Conservation (phyloP, 2,329 filamentous ascomycete genomes). For the Verticillium albo-atrum region DNA sequence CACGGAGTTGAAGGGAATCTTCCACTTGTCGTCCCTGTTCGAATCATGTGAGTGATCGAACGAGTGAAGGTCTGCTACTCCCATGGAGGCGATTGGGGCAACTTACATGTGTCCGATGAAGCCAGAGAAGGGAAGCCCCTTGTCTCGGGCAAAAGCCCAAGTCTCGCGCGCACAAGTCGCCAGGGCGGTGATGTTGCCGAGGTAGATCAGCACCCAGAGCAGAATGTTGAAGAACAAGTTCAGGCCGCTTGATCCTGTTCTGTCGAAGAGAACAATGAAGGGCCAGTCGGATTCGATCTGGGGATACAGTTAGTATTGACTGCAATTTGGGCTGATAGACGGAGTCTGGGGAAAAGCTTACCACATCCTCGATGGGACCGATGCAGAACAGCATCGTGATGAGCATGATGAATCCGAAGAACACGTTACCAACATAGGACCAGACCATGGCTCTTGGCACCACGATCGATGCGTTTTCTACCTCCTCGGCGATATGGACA, state of each 20-base stretch:
- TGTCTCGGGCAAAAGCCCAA: slow-evolving; percentile 1
- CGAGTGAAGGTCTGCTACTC: background rate
- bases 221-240: slow-evolving; percentile 1
- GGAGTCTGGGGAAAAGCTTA: background rate
- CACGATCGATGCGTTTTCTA: slow-evolving; percentile 12
- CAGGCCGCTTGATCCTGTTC: background rate
- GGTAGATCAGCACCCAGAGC: slow-evolving; percentile 1
- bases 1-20: slow-evolving; percentile 27
- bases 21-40: slow-evolving; percentile 8
- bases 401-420: slow-evolving; percentile 16
- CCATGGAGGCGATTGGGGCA: background rate
- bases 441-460: slow-evolving; percentile 13
- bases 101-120: slow-evolving; percentile 2
- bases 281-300: slow-evolving; percentile 1
- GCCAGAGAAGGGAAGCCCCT: slow-evolving; percentile 13
- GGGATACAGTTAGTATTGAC: background rate
- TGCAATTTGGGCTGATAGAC: background rate
- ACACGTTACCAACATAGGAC: slow-evolving; percentile 14
- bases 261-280: slow-evolving; percentile 2
- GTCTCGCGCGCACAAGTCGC: slow-evolving; percentile 1
- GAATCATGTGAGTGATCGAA: background rate
- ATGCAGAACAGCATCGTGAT: slow-evolving; percentile 17
- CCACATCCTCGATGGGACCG: slow-evolving; percentile 7
- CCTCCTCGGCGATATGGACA: slow-evolving; percentile 14
- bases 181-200: slow-evolving; percentile 1